Conservation (phyloP, 805 yeast species). For the Scheffersomyces ergatensis region DNA sequence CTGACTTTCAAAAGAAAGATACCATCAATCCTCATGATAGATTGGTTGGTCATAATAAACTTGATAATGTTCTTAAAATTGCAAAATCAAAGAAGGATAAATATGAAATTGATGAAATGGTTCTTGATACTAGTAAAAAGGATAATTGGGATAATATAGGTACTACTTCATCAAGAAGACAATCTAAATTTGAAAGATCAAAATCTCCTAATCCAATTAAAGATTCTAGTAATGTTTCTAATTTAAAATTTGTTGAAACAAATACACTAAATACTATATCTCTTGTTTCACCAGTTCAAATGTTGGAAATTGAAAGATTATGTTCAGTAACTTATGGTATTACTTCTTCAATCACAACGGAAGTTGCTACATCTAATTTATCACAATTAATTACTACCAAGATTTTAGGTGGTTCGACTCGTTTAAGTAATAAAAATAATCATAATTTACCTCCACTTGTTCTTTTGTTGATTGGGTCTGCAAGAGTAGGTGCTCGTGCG, state of each 20-base stretch:
- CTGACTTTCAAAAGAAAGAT: conserved; percentile 68
- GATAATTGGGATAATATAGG: conserved; percentile 59
- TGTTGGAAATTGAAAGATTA: conserved; percentile 70
- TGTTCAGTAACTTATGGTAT: conserved; percentile 50
- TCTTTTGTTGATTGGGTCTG: conserved; percentile 69
- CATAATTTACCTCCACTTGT: conserved; percentile 81
- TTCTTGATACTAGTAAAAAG: conserved; percentile 39
- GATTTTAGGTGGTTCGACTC: conserved; percentile 63
- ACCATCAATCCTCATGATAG: conserved; percentile 57
- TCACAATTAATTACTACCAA: conserved; percentile 52
- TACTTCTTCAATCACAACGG: conserved; percentile 48
- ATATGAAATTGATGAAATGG: conserved; percentile 72
- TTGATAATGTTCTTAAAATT: conserved; percentile 20
- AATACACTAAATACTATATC: conserved; percentile 39
- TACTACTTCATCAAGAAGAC: conserved; percentile 4
- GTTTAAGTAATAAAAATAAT: conserved; percentile 59
- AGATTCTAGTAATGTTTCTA: conserved; percentile 5
- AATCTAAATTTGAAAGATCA: conserved; percentile 11
- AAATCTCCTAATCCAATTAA: background rate
- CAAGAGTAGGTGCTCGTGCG: conserved; percentile 71
- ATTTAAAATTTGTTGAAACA: conserved; percentile 16
- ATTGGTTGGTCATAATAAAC: conserved; percentile 72
- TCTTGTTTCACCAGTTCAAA: conserved; percentile 73
- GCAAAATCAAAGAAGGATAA: conserved; percentile 38
- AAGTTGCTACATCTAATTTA: conserved; percentile 68